phyloP scores from a whole-genome alignment of 768 basidiomycete species.

The Auricularia sp. region DNA sequence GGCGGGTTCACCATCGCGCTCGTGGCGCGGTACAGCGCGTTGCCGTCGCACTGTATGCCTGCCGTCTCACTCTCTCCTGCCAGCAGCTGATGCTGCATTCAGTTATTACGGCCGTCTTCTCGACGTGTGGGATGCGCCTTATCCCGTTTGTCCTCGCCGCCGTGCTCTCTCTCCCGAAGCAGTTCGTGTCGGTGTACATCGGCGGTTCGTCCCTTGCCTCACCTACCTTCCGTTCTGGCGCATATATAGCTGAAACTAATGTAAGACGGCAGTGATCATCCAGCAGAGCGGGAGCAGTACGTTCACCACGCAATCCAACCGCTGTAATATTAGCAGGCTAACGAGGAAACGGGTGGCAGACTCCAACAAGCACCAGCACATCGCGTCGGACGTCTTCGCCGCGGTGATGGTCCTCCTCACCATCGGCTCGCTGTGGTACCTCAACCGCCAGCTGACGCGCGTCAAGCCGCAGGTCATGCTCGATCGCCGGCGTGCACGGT shows the following conservation, averaged over 20 bases:
- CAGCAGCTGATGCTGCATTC: not conserved
- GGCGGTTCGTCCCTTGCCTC: not conserved
- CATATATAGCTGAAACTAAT: not conserved
- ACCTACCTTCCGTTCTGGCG: not conserved
- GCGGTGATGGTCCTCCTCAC: conserved; percentile 66
- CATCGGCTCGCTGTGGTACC: conserved; percentile 73
- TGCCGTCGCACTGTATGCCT: not conserved
- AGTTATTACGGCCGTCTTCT: conserved; percentile 20
- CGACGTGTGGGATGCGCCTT: conserved; percentile 25
- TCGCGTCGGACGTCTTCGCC: conserved; percentile 62
- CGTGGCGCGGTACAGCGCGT: conserved; percentile 10
- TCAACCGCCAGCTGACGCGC: conserved; percentile 54
- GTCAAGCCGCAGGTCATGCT: conserved; percentile 15
- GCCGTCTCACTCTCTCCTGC: not conserved
- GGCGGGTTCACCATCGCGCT: conserved; percentile 60
- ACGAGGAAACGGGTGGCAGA: conserved; percentile 8
- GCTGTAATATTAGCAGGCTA: not conserved
- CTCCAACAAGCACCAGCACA: conserved; percentile 38
- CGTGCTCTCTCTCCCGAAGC: conserved; percentile 26
- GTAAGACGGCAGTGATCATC: not conserved
- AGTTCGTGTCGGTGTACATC: conserved; percentile 30
- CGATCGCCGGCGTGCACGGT: conserved; percentile 6
- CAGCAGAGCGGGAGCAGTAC: too few species aligned
- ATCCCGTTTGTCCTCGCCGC: conserved; percentile 26
- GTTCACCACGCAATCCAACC: not conserved